Percentiles rank a stretch among this genome's conserved stretches.
Evolutionary conservation across 805 yeast genomes (phyloP).

Genomic region (Nematodospora valgi): DNA sequence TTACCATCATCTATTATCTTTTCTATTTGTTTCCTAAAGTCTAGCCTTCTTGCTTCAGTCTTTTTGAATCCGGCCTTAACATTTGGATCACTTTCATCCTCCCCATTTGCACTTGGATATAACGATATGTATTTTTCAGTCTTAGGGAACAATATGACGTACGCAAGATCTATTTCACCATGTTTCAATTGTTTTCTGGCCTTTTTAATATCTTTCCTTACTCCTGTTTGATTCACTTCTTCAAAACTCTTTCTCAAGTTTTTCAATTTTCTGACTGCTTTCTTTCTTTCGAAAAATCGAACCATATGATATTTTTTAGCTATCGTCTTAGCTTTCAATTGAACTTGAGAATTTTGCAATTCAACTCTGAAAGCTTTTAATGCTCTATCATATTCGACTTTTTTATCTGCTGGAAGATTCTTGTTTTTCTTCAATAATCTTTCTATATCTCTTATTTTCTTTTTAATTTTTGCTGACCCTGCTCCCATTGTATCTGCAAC

Average conservation of each 20-base stretch:
- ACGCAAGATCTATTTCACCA: slow-evolving; percentile 67
- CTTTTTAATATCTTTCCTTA: slow-evolving; percentile 37
- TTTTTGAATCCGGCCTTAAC: slow-evolving; percentile 39
- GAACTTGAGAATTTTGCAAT: slow-evolving; percentile 45
- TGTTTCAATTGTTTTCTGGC: slow-evolving; percentile 51
- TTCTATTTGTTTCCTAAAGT: slow-evolving; percentile 48
- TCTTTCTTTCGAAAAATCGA: slow-evolving; percentile 84
- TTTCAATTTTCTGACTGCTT: slow-evolving; percentile 71
- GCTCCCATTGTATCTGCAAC: slow-evolving; percentile 30
- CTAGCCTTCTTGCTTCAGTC: slow-evolving; percentile 43
- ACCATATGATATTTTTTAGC: slow-evolving; percentile 89
- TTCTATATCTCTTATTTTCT: slow-evolving; percentile 82
- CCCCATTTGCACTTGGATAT: slow-evolving; percentile 49
- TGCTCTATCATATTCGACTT: slow-evolving; percentile 72
- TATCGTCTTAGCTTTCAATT: slow-evolving; percentile 45
- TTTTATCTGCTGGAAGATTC: slow-evolving; percentile 58
- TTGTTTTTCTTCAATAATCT: slow-evolving; percentile 55
- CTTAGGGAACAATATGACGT: slow-evolving; percentile 73
- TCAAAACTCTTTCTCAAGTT: slow-evolving; percentile 40
- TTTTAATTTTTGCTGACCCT: slow-evolving; percentile 59
- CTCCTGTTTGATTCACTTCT: slow-evolving; percentile 30
- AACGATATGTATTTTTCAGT: slow-evolving; percentile 76
- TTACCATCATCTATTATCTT: slow-evolving; percentile 49
- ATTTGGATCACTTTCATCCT: slow-evolving; percentile 23
- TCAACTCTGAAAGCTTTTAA: slow-evolving; percentile 62